phyloP scores from a whole-genome alignment of 1,139 yeast genomes.

The Pichia sp. region DNA sequence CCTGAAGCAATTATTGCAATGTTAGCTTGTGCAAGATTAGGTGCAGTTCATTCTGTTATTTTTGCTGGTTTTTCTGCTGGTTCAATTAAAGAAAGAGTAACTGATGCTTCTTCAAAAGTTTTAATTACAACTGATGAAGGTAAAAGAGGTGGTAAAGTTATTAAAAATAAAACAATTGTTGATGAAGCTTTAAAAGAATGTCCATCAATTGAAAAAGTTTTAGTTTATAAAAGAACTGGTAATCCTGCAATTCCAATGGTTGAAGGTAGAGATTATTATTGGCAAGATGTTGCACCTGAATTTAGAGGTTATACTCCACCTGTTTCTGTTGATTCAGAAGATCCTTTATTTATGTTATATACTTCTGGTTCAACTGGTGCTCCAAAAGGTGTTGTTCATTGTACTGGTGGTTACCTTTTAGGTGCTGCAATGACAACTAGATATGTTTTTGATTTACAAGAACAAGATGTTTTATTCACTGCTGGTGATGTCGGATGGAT shows the following conservation, averaged over 20 bases:
- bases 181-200: constrained; percentile 83
- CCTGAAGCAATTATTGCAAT: constrained; percentile 92
- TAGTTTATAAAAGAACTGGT: constrained; percentile 86
- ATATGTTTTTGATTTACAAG: constrained; percentile 87
- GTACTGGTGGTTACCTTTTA: constrained; percentile 87
- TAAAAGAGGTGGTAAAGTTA: constrained; percentile 90
- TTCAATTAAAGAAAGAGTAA: constrained; percentile 83
- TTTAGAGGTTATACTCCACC: constrained; percentile 85
- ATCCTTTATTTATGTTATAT: constrained; percentile 86
- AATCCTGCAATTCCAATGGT: constrained; percentile 57
- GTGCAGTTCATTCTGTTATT: constrained; percentile 94
- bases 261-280: constrained; percentile 85
- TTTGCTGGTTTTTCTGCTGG: constrained; percentile 97
- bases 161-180: constrained; percentile 85
- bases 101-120: constrained; percentile 82
- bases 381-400: constrained; percentile 96
- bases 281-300: constrained; percentile 82
- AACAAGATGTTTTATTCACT: constrained; percentile 83
- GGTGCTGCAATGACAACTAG: constrained; percentile 94
- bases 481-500: constrained; percentile 99
- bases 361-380: constrained; percentile 97
- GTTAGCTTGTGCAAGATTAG: constrained; percentile 90
- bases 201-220: constrained; percentile 73
- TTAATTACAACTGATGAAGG: constrained; percentile 95
- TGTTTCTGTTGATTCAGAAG: constrained; percentile 82